These are phyloP conservation scores for Ustilago nuda DNA, from an alignment of 1,284 basidiomycete species.

Conservation along the genomic window DNA sequence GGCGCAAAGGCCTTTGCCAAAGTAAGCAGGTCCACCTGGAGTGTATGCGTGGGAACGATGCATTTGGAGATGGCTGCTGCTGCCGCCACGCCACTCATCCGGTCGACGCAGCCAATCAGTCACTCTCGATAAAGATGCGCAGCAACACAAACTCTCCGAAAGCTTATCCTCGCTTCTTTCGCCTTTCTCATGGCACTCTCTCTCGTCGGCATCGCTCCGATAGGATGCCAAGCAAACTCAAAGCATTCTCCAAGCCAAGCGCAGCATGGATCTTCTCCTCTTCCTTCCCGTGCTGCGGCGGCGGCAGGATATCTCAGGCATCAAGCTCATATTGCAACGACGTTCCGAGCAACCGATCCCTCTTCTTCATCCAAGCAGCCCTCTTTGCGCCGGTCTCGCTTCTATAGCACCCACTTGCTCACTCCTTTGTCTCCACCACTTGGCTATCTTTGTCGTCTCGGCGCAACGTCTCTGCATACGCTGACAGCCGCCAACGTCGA, in stretches of 20 bases:
- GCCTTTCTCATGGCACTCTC: not conserved
- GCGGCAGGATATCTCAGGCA: not conserved
- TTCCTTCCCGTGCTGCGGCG: not conserved
- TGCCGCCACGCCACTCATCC: slow-evolving; percentile 6
- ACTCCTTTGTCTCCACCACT: slow-evolving; percentile 1
- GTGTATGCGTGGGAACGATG: not conserved
- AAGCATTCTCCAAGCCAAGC: not conserved
- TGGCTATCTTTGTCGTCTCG: not conserved
- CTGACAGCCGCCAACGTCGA: not conserved
- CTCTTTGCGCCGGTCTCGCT: not conserved
- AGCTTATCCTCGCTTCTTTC: not conserved
- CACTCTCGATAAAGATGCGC: slow-evolving; percentile 1
- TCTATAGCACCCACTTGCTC: not conserved
- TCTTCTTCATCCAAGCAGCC: not conserved
- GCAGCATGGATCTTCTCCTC: not conserved
- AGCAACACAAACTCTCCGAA: slow-evolving; percentile 6
- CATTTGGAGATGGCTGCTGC: not conserved
- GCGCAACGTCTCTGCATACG: not conserved
- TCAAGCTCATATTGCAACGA: not conserved
- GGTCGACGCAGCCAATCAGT: not conserved
- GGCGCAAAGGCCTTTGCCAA: not conserved
- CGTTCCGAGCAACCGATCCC: slow-evolving; percentile 1
- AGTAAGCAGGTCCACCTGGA: not conserved
- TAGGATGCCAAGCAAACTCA: not conserved
- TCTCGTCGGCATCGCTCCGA: not conserved